Conservation (phyloP, 495 filamentous ascomycete genomes). For the Daldinia concentrica region DNA sequence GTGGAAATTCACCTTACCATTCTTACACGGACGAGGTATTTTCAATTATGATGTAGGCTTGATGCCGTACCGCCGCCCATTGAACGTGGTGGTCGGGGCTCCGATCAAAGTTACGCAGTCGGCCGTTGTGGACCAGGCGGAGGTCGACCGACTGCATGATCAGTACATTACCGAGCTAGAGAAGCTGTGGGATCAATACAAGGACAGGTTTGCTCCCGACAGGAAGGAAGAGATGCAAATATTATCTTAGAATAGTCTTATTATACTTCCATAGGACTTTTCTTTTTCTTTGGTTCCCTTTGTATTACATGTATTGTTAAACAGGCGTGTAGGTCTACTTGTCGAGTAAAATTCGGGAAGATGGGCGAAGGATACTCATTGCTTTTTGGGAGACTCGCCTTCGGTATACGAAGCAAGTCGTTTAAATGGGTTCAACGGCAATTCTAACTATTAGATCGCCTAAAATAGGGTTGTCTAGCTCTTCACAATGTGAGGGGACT, state of each 20-base stretch:
- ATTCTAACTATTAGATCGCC: background rate
- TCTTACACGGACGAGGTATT: conserved; percentile 89
- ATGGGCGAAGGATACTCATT: background rate
- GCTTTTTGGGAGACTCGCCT: background rate
- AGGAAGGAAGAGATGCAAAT: conserved; percentile 80
- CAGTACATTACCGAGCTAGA: conserved; percentile 80
- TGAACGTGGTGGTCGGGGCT: conserved; percentile 88
- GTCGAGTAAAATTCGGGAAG: background rate
- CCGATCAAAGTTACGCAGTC: conserved; percentile 76
- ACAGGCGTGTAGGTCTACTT: background rate
- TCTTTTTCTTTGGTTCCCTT: background rate
- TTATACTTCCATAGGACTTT: background rate
- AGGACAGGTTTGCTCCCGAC: conserved; percentile 81
- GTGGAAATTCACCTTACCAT: conserved; percentile 91
- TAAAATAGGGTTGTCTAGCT: background rate
- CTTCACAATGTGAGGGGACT: background rate
- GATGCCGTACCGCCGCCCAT: conserved; percentile 87
- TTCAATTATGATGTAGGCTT: conserved; percentile 98
- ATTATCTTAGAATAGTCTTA: conserved; percentile 64
- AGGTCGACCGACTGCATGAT: conserved; percentile 81
- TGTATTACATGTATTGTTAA: conserved; percentile 1
- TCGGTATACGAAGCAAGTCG: background rate
- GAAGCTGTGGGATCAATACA: conserved; percentile 87
- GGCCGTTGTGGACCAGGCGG: conserved; percentile 62
- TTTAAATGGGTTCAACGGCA: background rate